phyloP scores from a whole-genome alignment of 345 rosid genomes.

The Gossypium mustelinum region DNA sequence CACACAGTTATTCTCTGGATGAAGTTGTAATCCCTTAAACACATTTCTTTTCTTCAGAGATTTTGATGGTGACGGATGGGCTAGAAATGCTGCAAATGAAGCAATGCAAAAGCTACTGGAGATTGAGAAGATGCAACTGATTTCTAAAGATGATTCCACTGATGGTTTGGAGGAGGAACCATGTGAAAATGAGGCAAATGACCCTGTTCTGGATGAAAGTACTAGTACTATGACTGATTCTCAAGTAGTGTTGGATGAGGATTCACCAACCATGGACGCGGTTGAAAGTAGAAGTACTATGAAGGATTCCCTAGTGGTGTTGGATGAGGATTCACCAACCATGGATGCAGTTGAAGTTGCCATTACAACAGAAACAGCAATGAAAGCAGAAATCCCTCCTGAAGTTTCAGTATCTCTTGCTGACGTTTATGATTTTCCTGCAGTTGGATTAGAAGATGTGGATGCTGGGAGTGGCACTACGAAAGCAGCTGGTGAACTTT shows the following conservation, averaged over 20 bases:
- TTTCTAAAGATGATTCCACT: slow-evolving; percentile 7
- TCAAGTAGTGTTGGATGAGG: slow-evolving; percentile 13
- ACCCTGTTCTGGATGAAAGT: slow-evolving; percentile 14
- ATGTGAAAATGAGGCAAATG: slow-evolving; percentile 24
- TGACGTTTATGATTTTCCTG: background rate
- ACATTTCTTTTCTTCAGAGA: slow-evolving; percentile 22
- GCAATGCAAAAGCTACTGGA: slow-evolving; percentile 37
- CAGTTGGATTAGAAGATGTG: slow-evolving; percentile 12
- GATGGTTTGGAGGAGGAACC: slow-evolving; percentile 10
- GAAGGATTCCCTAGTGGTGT: slow-evolving; percentile 8
- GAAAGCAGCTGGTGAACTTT: slow-evolving; percentile 1
- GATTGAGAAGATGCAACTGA: slow-evolving; percentile 19
- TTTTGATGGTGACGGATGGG: slow-evolving; percentile 29
- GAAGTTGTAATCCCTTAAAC: background rate
- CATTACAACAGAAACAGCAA: background rate
- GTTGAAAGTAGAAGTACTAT: slow-evolving; percentile 18
- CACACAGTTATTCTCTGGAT: background rate
- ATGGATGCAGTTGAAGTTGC: slow-evolving; percentile 15
- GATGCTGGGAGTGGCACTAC: slow-evolving; percentile 20
- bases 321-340: slow-evolving; percentile 16
- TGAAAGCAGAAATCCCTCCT: slow-evolving; percentile 9
- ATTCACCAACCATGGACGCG: slow-evolving; percentile 4
- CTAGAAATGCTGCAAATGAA: slow-evolving; percentile 31
- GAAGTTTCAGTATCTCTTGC: slow-evolving; percentile 6
- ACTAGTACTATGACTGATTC: slow-evolving; percentile 19